Evolutionary conservation across 768 basidiomycete species (phyloP).

Genomic region (Psilocybe tampanensis): DNA sequence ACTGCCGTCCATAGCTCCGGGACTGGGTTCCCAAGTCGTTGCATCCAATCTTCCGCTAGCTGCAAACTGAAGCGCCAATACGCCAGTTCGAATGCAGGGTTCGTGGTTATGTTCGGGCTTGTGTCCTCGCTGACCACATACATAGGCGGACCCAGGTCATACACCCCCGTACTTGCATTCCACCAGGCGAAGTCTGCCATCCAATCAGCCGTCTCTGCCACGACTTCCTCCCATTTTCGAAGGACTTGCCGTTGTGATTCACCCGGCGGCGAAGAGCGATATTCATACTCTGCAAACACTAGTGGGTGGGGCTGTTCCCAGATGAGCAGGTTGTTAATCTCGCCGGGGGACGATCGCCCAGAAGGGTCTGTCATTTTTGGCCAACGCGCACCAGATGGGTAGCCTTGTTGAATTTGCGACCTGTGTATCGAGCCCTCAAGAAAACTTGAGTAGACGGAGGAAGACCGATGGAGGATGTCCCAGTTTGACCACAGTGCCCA

Average conservation of each 20-base stretch:
- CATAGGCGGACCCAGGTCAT: slow-evolving; percentile 63
- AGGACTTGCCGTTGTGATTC: slow-evolving; percentile 17
- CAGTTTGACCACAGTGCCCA: slow-evolving; percentile 66
- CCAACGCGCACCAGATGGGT: slow-evolving; percentile 56
- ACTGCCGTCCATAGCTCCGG: slow-evolving; percentile 48
- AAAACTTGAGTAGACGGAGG: slow-evolving; percentile 47
- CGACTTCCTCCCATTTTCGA: slow-evolving; percentile 53
- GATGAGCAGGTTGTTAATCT: slow-evolving; percentile 64
- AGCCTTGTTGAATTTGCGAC: slow-evolving; percentile 51
- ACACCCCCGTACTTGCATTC: slow-evolving; percentile 47
- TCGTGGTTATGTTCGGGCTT: slow-evolving; percentile 51
- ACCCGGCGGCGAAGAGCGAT: slow-evolving; percentile 42
- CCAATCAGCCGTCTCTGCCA: slow-evolving; percentile 58
- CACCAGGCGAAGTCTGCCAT: slow-evolving; percentile 60
- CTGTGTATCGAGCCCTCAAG: slow-evolving; percentile 46
- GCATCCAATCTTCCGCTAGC: slow-evolving; percentile 52
- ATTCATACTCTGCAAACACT: slow-evolving; percentile 59
- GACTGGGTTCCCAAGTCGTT: slow-evolving; percentile 39
- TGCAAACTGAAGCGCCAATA: slow-evolving; percentile 58
- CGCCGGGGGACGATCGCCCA: slow-evolving; percentile 57
- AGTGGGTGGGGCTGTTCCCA: slow-evolving; percentile 67
- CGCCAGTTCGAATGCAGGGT: slow-evolving; percentile 60
- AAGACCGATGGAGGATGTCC: slow-evolving; percentile 52
- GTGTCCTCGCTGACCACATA: slow-evolving; percentile 61
- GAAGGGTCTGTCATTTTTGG: slow-evolving; percentile 66